phyloP scores from a whole-genome alignment of 208 protist genomes.

The Trypanosoma caninum region DNA sequence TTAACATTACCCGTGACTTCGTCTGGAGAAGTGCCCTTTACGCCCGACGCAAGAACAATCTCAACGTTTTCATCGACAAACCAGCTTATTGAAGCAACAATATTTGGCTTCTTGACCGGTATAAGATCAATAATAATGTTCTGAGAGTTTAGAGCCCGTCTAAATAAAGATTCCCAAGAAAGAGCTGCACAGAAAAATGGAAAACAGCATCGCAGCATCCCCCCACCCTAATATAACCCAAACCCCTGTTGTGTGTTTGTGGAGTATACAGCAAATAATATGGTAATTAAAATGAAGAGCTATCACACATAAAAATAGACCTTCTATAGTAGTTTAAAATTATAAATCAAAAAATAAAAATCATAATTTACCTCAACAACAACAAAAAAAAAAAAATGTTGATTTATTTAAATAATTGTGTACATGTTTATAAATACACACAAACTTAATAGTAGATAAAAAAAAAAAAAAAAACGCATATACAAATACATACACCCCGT shows the following conservation, averaged over 20 bases:
- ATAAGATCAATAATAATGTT: slow-evolving; percentile 22
- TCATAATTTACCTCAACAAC: too few species aligned
- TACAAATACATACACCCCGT: neutral
- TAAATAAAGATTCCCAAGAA: slow-evolving; percentile 13
- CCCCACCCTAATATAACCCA: too few species aligned
- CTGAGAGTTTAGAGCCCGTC: slow-evolving; percentile 16
- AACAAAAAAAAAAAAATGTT: too few species aligned
- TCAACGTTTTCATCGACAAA: slow-evolving; percentile 24
- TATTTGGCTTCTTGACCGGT: slow-evolving; percentile 25
- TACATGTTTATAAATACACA: too few species aligned
- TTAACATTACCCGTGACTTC: slow-evolving; percentile 18
- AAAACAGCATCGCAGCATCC: slow-evolving; percentile 14
- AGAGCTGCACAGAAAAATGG: slow-evolving; percentile 5
- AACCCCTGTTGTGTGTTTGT: too few species aligned
- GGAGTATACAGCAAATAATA: too few species aligned
- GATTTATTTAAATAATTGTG: too few species aligned
- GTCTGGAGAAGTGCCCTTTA: slow-evolving; percentile 17
- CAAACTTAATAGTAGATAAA: neutral
- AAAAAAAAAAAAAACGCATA: slow-evolving; percentile 6
- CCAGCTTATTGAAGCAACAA: slow-evolving; percentile 28
- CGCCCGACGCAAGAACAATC: slow-evolving; percentile 25
- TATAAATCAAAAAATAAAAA: too few species aligned
- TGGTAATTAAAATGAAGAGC: too few species aligned
- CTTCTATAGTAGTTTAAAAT: too few species aligned
- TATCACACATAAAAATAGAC: too few species aligned